Conservation (phyloP, 768 basidiomycete genomes). For the Gyrodon lividus region DNA sequence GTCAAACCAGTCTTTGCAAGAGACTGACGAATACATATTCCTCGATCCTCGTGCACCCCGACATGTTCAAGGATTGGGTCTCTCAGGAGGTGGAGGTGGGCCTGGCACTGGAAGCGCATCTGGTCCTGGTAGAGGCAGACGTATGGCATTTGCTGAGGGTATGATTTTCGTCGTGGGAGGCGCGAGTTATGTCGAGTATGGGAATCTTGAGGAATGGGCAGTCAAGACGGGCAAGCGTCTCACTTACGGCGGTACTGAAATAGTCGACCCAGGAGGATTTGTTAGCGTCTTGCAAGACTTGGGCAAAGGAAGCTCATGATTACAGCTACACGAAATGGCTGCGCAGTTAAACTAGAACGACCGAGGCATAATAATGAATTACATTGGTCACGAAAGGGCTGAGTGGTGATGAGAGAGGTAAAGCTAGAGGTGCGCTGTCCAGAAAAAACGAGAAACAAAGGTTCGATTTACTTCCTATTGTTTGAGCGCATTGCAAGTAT, state of each 20-base stretch:
- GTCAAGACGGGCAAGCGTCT: constrained; percentile 76
- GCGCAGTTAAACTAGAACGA: constrained; percentile 42
- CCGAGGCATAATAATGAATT: constrained; percentile 10
- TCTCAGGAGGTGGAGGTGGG: constrained; percentile 45
- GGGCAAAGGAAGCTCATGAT: constrained; percentile 45
- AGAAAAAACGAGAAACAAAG: too few species aligned
- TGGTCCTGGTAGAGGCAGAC: constrained; percentile 40
- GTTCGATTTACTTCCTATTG: constrained; percentile 48
- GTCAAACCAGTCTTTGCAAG: constrained; percentile 90
- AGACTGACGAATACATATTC: constrained; percentile 94
- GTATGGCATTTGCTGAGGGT: constrained; percentile 84
- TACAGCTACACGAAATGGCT: neutral
- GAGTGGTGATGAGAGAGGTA: neutral
- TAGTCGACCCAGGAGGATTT: constrained; percentile 86
- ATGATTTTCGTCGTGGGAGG: constrained; percentile 96
- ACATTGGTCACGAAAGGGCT: neutral
- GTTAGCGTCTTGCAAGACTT: constrained; percentile 66
- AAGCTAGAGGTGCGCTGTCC: neutral
- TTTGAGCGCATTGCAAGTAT: constrained; percentile 66
- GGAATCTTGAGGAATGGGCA: constrained; percentile 95
- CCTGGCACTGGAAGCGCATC: constrained; percentile 37
- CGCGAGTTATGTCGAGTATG: constrained; percentile 96
- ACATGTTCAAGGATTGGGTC: constrained; percentile 46
- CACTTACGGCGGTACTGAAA: constrained; percentile 95
- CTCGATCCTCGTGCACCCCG: constrained; percentile 88